Evolutionary conservation across 2,329 filamentous ascomycete genomes (phyloP).

Genomic region (Cladophialophora yegresii): DNA sequence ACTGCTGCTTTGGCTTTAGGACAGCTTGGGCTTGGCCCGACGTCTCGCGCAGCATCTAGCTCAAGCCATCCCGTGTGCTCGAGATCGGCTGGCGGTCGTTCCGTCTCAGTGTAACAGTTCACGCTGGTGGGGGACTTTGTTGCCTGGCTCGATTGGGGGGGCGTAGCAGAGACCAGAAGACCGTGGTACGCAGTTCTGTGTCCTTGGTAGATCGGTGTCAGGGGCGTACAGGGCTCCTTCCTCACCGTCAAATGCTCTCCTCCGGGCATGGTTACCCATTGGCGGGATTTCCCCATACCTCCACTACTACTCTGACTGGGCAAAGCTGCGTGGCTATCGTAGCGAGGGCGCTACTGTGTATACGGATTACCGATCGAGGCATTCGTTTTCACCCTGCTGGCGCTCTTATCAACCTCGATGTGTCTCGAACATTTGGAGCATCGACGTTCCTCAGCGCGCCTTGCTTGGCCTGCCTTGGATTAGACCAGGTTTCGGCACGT

Average conservation of each 20-base stretch:
- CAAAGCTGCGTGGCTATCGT: not conserved
- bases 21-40: not conserved
- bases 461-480: constrained; percentile 1
- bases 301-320: not conserved
- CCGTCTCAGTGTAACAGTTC: constrained; percentile 1
- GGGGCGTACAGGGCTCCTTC: not conserved
- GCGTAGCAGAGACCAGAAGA: not conserved
- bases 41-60: not conserved
- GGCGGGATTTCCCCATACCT: constrained; percentile 5
- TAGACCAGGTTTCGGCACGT: constrained; percentile 12
- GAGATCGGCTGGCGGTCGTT: not conserved
- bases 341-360: not conserved
- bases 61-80: not conserved
- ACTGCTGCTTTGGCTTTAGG: not conserved
- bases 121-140: not conserved
- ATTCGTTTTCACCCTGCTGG: not conserved
- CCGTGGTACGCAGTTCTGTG: not conserved
- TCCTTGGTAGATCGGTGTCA: not conserved
- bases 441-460: not conserved
- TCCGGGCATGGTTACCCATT: not conserved
- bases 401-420: constrained; percentile 5
- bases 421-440: not conserved
- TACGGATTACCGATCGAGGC: not conserved
- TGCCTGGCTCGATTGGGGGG: not conserved
- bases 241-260: constrained; percentile 6